Base-by-base conservation (phyloP, 768 basidiomycete species). In the Fomitopsis serialis region DNA sequence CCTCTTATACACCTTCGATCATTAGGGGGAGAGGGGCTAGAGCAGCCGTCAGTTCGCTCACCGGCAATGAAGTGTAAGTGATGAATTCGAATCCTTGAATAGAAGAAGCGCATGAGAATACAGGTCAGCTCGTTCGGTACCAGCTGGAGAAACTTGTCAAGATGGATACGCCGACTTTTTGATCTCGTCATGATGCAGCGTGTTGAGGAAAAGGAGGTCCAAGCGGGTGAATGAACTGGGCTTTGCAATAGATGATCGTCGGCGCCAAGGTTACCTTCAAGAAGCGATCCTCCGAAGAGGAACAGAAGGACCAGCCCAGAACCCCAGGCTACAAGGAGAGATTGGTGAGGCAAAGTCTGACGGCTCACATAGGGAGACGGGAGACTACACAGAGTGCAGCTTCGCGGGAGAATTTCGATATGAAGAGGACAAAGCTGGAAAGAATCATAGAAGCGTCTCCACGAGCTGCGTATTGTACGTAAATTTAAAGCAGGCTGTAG, bases 1-100 rank as follows among this genome's bases (percentile, higher is more conserved):
- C 19, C 53, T 56, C 58, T 59, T 59, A 59, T 59, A 59, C 45
- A 34, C 12, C n/a, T 40, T 46, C 45, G 32, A 46, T 19, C 37
- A 17, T 19, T 8, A 32, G 37, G 19, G 37, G 19, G 15, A 40
- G 37, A 19, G 13, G 42, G 56, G 48, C 56, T 35, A 29, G 46
- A 48, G 29, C n/a, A 21, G 27, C 27, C 25, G 29, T 15, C 23
- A 13, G 44, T 29, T 24, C 21, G 21, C 23, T 23, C 10, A 29
- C 44, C 25, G 21, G 23, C 6, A 29, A 7, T 22, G 46, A n/a
- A 25, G 29, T 12, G 46, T 48, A 25, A 19, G 46, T 29, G 7
- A 32, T 42, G 40, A 27, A n/a, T n/a, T n/a, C n/a, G n/a, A n/a
- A n/a, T n/a, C n/a, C n/a, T n/a, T n/a, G n/a, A n/a, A 45, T 45